Evolutionary conservation across 2,329 filamentous ascomycete species (phyloP), one percentile per base, ranked within the genome.

Genomic region (Paracamarosporium sp.): DNA sequence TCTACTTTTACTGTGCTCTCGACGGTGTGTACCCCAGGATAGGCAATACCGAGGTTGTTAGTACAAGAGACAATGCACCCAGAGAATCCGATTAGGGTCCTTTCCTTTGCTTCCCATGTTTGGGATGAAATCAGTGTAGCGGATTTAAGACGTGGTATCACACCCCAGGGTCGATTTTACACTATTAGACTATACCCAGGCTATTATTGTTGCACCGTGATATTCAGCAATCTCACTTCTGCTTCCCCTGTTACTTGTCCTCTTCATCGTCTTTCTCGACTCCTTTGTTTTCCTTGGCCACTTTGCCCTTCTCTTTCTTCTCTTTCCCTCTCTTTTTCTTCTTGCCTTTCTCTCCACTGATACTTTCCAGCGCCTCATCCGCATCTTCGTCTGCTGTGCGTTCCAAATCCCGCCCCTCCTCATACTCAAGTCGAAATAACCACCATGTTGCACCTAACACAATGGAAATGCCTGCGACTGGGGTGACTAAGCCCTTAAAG

Each of bases 331-430:
- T 46, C 40, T 59, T 53, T 44, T 60, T 53, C 20, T 52, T 53
- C 31, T 59, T 56, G 9, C 41, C 35, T 48, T 38, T 56, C 22
- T 54, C 53, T 15, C 55, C 52, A 25, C 51, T 51, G 5, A 73
- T 28, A 9, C 70, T 68, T 55, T 69, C 68, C 53, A 74, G 57
- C 56, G 64, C 70, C 53, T 64, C 60, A 45, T 73, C 64, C 33
- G 69, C 70, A 52, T 73, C 69, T 1, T 72, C 63, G 51, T 72
- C 67, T 2, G 64, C 73, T 43, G 68, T 69, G 27, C 64, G 62
- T 61, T 75, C 72, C 1, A 72, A 59, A 35, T 69, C 66, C 28
- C 67, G 63, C 48, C 60, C 53, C 12, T 68, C 65, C 33, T 65
- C 65, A 45, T 62, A 53, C 57, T 69, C 66, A 8, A 68, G 58